Conservation (phyloP, 176 grass and related monocot species). For the Thalia dealbata region DNA sequence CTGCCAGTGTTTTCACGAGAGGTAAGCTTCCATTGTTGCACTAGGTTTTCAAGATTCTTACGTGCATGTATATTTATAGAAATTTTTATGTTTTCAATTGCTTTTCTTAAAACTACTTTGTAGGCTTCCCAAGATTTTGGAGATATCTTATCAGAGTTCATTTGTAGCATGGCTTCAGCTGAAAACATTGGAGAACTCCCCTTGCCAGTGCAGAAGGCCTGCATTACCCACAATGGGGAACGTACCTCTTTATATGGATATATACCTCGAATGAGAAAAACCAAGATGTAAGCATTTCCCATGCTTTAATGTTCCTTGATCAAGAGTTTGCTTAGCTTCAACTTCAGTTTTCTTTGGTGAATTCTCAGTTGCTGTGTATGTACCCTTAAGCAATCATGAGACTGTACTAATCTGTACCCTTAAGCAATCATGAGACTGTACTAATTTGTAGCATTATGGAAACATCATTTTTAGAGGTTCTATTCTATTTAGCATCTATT, state of each 20-base stretch:
- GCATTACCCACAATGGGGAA: slow-evolving; percentile 61
- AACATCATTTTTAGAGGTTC: no score
- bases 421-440: no score
- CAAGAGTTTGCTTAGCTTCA: not conserved
- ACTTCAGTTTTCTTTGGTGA: no score
- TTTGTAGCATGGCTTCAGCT: slow-evolving; percentile 54
- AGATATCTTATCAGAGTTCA: slow-evolving; percentile 70
- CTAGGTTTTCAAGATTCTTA: not conserved
- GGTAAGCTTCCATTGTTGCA: slow-evolving; percentile 23
- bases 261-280: slow-evolving; percentile 79
- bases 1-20: slow-evolving; percentile 90
- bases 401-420: no score
- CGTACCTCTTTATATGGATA: slow-evolving; percentile 83
- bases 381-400: no score
- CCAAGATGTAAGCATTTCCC: slow-evolving; percentile 54
- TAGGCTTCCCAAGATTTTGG: slow-evolving; percentile 97
- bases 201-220: slow-evolving; percentile 71
- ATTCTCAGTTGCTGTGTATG: no score
- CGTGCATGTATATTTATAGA: not conserved
- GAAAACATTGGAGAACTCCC: slow-evolving; percentile 56
- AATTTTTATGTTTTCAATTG: not conserved
- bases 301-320: slow-evolving; percentile 11
- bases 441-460: no score
- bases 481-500: no score
- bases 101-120: slow-evolving; percentile 11